Percentiles rank a stretch among this genome's conserved stretches.
Evolutionary conservation across 495 filamentous ascomycete species (phyloP).

Genomic region (Lasiosphaeria ovina): DNA sequence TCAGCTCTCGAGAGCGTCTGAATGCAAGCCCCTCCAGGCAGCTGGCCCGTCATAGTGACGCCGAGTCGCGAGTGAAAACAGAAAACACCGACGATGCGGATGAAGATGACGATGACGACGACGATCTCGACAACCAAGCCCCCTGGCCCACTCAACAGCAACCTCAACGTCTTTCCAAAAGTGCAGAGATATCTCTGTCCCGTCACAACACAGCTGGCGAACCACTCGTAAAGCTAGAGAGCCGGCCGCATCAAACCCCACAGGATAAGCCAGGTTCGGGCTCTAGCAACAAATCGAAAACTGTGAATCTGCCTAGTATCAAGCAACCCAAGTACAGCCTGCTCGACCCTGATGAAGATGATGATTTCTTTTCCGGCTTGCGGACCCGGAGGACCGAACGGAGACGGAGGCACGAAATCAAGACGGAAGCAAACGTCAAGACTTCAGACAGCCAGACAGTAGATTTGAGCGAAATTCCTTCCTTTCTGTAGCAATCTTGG

Average conservation of each 20-base stretch:
- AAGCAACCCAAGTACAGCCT: constrained; percentile 14
- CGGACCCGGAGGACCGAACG: constrained; percentile 21
- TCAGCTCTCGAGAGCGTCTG: constrained; percentile 39
- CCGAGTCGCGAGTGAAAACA: not conserved
- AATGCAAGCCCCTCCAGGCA: constrained; percentile 9
- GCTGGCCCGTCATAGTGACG: not conserved
- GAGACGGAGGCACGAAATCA: constrained; percentile 15
- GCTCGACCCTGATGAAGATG: constrained; percentile 15
- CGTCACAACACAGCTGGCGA: no score
- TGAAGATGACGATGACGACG: no score
- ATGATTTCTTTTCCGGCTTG: constrained; percentile 22
- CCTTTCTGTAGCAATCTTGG: constrained; percentile 24
- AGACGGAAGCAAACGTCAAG: constrained; percentile 6
- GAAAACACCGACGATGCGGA: not conserved
- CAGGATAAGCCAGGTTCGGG: not conserved
- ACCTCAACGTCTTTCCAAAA: no score
- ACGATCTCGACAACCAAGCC: no score
- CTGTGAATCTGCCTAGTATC: not conserved
- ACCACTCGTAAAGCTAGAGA: no score
- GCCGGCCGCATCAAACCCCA: no score
- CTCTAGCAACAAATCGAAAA: not conserved
- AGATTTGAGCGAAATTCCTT: constrained; percentile 27
- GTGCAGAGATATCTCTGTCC: no score
- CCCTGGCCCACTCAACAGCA: no score
- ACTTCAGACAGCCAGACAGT: constrained; percentile 12